phyloP scores from a whole-genome alignment of 2,329 filamentous ascomycete genomes.

The Neonectria neomacrospora region DNA sequence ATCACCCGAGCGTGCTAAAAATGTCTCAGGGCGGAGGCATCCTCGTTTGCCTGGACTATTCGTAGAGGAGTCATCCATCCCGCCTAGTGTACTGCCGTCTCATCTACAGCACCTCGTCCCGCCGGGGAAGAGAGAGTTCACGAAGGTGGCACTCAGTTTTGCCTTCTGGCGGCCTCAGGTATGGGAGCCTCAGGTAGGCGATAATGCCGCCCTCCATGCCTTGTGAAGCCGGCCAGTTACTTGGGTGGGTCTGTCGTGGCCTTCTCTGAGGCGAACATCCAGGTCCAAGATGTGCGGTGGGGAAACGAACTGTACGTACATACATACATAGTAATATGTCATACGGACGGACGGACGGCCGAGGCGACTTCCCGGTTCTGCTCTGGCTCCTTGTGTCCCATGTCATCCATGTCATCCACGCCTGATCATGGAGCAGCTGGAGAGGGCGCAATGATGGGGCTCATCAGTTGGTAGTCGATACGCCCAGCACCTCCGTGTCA shows the following conservation, averaged over 20 bases:
- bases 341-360: background rate
- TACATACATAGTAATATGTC: too few species aligned
- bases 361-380: background rate
- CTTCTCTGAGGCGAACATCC: background rate
- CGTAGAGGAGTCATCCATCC: slow-evolving; percentile 22
- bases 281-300: background rate
- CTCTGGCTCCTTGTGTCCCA: background rate
- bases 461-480: slow-evolving; percentile 3
- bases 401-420: background rate
- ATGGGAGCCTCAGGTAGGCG: background rate
- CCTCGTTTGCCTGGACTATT: slow-evolving; percentile 19
- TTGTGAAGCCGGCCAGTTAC: background rate
- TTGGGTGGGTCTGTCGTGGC: background rate
- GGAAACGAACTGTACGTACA: background rate
- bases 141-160: slow-evolving; percentile 6
- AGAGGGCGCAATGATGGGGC: slow-evolving; percentile 2
- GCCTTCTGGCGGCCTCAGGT: background rate
- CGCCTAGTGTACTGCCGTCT: slow-evolving; percentile 19
- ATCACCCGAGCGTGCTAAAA: slow-evolving; percentile 36
- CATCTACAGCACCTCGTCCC: slow-evolving; percentile 17
- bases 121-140: slow-evolving; percentile 4
- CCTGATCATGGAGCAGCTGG: background rate
- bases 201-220: background rate
- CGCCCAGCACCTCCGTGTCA: slow-evolving; percentile 1
- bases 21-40: slow-evolving; percentile 36